These are phyloP conservation scores for Irpex rosettiformis DNA, from an alignment of 1,284 basidiomycete genomes.

Conservation along the genomic window DNA sequence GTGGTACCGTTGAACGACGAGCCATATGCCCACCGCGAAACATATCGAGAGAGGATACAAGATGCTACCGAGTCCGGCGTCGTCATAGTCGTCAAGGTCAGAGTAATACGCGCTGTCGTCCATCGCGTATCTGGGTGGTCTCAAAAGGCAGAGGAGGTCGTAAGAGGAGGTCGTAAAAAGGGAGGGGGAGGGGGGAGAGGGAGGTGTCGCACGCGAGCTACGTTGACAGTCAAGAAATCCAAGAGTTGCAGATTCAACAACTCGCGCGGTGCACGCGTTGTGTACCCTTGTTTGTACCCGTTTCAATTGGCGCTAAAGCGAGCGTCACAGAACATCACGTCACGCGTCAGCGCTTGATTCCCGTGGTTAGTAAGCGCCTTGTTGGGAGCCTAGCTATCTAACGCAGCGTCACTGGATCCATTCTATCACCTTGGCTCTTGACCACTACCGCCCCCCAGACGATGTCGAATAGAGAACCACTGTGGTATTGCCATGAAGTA, in stretches of 20 bases:
- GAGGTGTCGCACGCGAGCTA: neutral
- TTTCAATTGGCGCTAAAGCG: too few species aligned
- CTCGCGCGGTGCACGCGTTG: constrained; percentile 16
- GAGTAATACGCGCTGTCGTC: constrained; percentile 3
- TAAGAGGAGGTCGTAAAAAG: neutral
- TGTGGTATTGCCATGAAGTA: constrained; percentile 80
- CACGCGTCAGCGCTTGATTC: too few species aligned
- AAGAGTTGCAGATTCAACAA: neutral
- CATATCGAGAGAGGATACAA: constrained; percentile 49
- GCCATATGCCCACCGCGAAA: constrained; percentile 71
- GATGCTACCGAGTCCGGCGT: constrained; percentile 27
- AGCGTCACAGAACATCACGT: too few species aligned
- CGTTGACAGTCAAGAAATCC: neutral
- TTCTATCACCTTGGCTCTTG: constrained; percentile 7
- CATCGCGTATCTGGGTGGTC: constrained; percentile 2
- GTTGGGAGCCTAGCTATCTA: too few species aligned
- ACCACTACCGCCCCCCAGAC: constrained; percentile 6
- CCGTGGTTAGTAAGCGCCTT: too few species aligned
- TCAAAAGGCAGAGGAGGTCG: neutral
- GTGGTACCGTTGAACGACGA: constrained; percentile 71
- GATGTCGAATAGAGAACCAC: constrained; percentile 63
- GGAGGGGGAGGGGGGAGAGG: too few species aligned
- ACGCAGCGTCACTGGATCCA: too few species aligned
- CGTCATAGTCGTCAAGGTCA: constrained; percentile 21
- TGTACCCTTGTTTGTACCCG: constrained; percentile 15